Percentiles rank a stretch among this genome's conserved stretches.
phyloP scores from a whole-genome alignment of 73 alveolate species.

The Paramecium caudatum region DNA sequence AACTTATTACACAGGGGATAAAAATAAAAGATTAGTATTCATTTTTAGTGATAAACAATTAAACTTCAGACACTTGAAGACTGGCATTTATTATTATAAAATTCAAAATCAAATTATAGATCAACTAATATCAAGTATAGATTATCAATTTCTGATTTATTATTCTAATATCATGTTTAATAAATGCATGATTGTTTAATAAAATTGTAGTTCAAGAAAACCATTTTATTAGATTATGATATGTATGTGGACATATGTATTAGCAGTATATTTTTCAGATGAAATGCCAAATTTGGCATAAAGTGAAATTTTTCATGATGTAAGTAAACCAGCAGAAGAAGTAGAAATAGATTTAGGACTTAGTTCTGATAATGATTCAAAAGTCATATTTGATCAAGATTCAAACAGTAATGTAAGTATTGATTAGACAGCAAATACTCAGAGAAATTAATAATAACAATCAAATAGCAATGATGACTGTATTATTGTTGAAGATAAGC shows the following conservation, averaged over 20 bases:
- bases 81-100: neutral
- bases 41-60: slow-evolving; percentile 11
- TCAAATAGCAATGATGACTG: no score
- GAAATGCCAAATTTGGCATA: neutral
- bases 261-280: slow-evolving; percentile 10
- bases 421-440: no score
- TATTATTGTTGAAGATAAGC: no score
- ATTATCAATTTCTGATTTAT: slow-evolving; percentile 43
- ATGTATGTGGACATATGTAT: slow-evolving; percentile 57
- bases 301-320: slow-evolving; percentile 16
- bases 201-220: slow-evolving; percentile 64
- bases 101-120: neutral
- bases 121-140: neutral
- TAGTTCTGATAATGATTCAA: no score
- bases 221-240: slow-evolving; percentile 43
- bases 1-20: slow-evolving; percentile 10
- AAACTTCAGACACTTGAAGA: neutral
- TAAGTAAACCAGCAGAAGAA: neutral
- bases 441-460: no score
- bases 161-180: slow-evolving; percentile 49
- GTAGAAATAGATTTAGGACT: slow-evolving; percentile 18
- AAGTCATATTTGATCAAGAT: no score
- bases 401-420: no score
- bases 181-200: slow-evolving; percentile 47
- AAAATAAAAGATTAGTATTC: neutral